Evolutionary conservation across 345 rosid genomes (phyloP).

Genomic region (Microthlaspi erraticum): DNA sequence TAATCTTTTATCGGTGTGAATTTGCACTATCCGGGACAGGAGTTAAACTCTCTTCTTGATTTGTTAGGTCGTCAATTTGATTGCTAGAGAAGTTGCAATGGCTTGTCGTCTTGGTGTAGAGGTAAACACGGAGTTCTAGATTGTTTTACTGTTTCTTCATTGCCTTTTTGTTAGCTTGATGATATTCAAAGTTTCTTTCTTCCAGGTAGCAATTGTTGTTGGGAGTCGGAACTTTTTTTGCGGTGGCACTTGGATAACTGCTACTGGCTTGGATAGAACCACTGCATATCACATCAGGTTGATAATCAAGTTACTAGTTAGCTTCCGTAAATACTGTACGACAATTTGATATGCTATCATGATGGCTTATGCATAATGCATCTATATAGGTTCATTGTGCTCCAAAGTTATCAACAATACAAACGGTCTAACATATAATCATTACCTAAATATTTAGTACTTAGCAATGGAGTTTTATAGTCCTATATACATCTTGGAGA

Average conservation of each 20-base stretch:
- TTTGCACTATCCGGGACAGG: conserved; percentile 20
- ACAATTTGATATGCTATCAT: background rate
- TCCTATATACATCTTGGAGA: conserved; percentile 5
- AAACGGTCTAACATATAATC: background rate
- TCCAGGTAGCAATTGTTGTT: conserved; percentile 86
- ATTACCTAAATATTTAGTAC: background rate
- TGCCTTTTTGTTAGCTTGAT: conserved; percentile 1
- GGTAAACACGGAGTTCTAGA: conserved; percentile 51
- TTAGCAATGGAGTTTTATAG: background rate
- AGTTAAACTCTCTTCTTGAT: conserved; percentile 21
- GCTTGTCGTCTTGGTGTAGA: conserved; percentile 82
- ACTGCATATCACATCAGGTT: conserved; percentile 89
- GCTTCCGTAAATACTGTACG: background rate
- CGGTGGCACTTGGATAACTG: conserved; percentile 78
- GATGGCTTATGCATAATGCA: background rate
- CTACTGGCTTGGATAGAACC: conserved; percentile 79
- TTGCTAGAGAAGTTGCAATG: conserved; percentile 77
- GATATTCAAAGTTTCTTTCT: conserved; percentile 17
- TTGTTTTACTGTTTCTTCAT: background rate
- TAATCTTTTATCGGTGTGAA: conserved; percentile 6
- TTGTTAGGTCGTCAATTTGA: conserved; percentile 69
- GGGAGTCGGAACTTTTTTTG: conserved; percentile 90
- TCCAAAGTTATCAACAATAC: conserved; percentile 6
- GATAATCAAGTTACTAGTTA: background rate
- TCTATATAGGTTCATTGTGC: conserved; percentile 7